Base-by-base conservation (phyloP, 352 stramenopile species). In the Saprolegnia diclina region DNA sequence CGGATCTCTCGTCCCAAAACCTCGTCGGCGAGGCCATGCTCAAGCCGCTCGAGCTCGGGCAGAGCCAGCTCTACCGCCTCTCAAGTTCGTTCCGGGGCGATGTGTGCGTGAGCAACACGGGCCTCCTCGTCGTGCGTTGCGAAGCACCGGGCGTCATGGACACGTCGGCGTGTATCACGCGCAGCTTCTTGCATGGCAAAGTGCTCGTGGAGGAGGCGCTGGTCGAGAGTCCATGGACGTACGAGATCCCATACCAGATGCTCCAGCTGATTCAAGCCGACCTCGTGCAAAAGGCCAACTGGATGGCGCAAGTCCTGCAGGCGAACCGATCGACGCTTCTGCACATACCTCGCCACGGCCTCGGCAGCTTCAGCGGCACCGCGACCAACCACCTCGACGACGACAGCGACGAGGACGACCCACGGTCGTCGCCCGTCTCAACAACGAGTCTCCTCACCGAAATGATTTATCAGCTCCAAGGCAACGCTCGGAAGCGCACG, bases 171-270 rank as follows among this genome's bases (percentile, higher is more conserved):
- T 83, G 82, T 5, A 89, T 92, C 59, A 89, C 84, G 44, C 76
- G 86, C 14, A 83, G 81, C 19, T 94, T 94, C 65, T 82, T 91
- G 74, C 91, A 89, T 67, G 46, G 16, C 11, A 94, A 94, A 71
- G 76, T 91, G 45, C 73, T 94, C 24, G 80, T 91, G 0, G 86
- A 94, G 76, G 86, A 94, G 79, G 86, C 92, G 67, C 67, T 94
- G 18, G 85, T 94, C 26, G 86, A 94, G 68, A 94, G 86, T 64
- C 84, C 91, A n/a, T 94, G 88, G 66, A 94, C 86, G 46, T 94
- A 84, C 84, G 83, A 92, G 64, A 86, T 94, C 53, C 86, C 86
- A 37, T 92, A 91, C 62, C 86, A 94, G 73, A 69, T 94, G 19
- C 70, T 94, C 13, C 84, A 94, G 68, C 72, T 94, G 37, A 83